Conservation (phyloP, 768 basidiomycete genomes). For the Peribolospora kevripleyi region DNA sequence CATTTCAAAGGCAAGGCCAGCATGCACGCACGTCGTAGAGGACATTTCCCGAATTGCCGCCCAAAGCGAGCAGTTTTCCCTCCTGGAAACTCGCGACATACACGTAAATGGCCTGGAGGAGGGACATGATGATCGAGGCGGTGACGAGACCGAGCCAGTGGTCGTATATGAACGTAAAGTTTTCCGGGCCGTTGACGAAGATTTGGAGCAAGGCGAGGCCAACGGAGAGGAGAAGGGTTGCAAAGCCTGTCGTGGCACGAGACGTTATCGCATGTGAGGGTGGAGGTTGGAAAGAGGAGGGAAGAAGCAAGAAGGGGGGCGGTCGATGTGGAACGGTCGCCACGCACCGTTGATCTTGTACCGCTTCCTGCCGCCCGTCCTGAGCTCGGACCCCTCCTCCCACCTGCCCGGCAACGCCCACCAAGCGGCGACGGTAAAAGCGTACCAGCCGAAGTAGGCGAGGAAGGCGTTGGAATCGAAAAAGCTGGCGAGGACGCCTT, state of each 20-base stretch:
- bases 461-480: slow-evolving; percentile 30
- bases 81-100: slow-evolving; percentile 45
- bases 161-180: slow-evolving; percentile 74
- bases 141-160: slow-evolving; percentile 77
- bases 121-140: slow-evolving; percentile 52
- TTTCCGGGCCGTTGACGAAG: slow-evolving; percentile 43
- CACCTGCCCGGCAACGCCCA: slow-evolving; percentile 45
- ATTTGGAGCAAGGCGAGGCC: slow-evolving; percentile 48
- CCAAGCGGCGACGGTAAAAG: slow-evolving; percentile 66
- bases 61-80: slow-evolving; percentile 55
- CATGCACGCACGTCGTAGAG: slow-evolving; percentile 59
- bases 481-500: slow-evolving; percentile 17
- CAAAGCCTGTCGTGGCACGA: slow-evolving; percentile 35
- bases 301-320: background rate
- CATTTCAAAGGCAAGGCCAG: background rate
- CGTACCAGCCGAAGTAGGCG: slow-evolving; percentile 71
- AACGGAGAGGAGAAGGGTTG: slow-evolving; percentile 58
- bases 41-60: slow-evolving; percentile 68
- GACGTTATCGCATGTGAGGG: background rate
- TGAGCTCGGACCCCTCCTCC: slow-evolving; percentile 42
- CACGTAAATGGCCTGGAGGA: slow-evolving; percentile 35
- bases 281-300: background rate
- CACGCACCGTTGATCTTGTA: slow-evolving; percentile 87
- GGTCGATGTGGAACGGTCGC: background rate
- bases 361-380: slow-evolving; percentile 44